These are phyloP conservation scores for Mycotypha africana DNA, from an alignment of 371 early-diverging fungal species.

Conservation along the genomic window DNA sequence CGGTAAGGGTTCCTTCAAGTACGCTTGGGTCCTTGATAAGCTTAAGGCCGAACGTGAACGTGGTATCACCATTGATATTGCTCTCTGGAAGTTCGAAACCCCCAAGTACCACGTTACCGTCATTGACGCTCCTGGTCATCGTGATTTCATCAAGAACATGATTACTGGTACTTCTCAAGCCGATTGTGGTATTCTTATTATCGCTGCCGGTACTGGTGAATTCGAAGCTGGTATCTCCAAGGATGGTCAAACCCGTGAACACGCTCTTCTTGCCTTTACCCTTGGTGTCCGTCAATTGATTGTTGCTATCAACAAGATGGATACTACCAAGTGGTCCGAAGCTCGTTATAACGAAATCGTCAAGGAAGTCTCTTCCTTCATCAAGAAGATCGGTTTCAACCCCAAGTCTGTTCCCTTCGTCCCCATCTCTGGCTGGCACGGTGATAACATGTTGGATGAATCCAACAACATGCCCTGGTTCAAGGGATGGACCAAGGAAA, in stretches of 20 bases:
- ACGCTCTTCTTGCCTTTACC: conserved; percentile 96
- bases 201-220: conserved; percentile 93
- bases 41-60: conserved; percentile 97
- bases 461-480: conserved; percentile 92
- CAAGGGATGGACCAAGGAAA: conserved; percentile 92
- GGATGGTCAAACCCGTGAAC: conserved; percentile 99
- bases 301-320: conserved; percentile 99
- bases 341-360: conserved; percentile 91
- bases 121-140: conserved; percentile 99
- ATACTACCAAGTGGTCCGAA: conserved; percentile 92
- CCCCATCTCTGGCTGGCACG: conserved; percentile 97
- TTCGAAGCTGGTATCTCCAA: conserved; percentile 99
- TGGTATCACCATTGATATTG: conserved; percentile 97
- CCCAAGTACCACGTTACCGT: conserved; percentile 93
- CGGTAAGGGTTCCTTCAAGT: conserved; percentile 98
- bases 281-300: conserved; percentile 96
- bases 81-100: conserved; percentile 97
- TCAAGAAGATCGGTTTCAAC: conserved; percentile 94
- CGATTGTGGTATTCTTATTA: conserved; percentile 95
- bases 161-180: conserved; percentile 92
- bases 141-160: conserved; percentile 99
- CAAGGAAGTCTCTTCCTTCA: conserved; percentile 90
- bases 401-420: conserved; percentile 89
- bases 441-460: conserved; percentile 95
- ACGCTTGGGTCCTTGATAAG: conserved; percentile 95